Evolutionary conservation across 306 rosid species (phyloP), one percentile per base, ranked within the genome.

Genomic region (Prunus armeniaca): DNA sequence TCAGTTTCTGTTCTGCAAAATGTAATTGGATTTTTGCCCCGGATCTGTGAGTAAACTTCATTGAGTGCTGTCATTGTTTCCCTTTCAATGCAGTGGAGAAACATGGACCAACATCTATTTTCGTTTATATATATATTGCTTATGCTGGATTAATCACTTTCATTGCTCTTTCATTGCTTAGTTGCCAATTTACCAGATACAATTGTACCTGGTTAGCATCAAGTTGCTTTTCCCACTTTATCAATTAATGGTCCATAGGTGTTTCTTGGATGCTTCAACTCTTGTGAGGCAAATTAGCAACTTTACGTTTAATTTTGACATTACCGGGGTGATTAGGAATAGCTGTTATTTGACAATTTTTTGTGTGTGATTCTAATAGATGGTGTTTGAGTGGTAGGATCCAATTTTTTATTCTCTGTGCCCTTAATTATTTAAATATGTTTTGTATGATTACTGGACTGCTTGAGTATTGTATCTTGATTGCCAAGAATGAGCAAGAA

Each of bases 131-230:
- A 34, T 34, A 5, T 60, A 13, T 72, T 32, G n/a, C 54, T 50
- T 77, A 66, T 49, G 54, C 7, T 58, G 72, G 79, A 83, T 83
- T 82, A 76, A 69, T 83, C 76, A 14, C 67, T 82, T 89, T 72
- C 83, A 72, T 82, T 74, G 70, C 76, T 14, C 70, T 82, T 89
- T 72, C 83, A 72, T 82, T 74, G 70, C 60, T 76, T 68, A 73
- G 77, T 65, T 82, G 76, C 65, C 74, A 69, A 78, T 73, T 83
- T 60, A 71, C 56, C 58, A 61, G 57, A 76, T 81, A 62, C 34
- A n/a, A 47, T 50, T 58, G 78, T 66, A 55, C 25, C 58, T 80
- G 34, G 45, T 18, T 68, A 25, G 12, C 80, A 66, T 78, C 27
- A 30, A 43, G 62, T 54, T 69, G 76, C 62, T 74, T 73, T 41